phyloP scores from a whole-genome alignment of 257 asterid genomes.

The Solanum chilense region DNA sequence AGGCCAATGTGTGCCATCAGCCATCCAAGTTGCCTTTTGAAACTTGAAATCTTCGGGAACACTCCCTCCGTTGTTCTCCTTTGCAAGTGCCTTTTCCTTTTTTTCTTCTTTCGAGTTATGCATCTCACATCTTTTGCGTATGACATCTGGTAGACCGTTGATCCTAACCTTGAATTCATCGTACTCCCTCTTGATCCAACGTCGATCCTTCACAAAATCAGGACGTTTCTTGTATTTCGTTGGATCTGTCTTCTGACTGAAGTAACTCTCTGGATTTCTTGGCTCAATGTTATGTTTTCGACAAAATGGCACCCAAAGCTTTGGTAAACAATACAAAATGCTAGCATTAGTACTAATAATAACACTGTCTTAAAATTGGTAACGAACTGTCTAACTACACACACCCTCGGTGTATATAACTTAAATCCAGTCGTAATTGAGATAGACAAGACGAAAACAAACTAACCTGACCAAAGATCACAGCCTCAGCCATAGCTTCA shows the following conservation, averaged over 20 bases:
- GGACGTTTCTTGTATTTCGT: constrained; percentile 67
- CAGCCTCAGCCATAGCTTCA: constrained; percentile 99
- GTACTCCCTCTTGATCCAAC: constrained; percentile 97
- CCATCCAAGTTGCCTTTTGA: constrained; percentile 87
- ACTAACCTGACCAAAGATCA: constrained; percentile 71
- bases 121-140: constrained; percentile 55
- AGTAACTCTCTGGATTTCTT: constrained; percentile 92
- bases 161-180: constrained; percentile 94
- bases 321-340: neutral
- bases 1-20: constrained; percentile 98
- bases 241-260: constrained; percentile 70
- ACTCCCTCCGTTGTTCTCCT: constrained; percentile 40
- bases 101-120: constrained; percentile 49
- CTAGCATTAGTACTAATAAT: neutral
- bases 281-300: constrained; percentile 88
- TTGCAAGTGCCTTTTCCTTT: constrained; percentile 34
- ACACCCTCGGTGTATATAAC: neutral
- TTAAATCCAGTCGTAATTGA: neutral
- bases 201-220: constrained; percentile 86
- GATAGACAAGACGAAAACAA: neutral
- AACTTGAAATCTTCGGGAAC: constrained; percentile 31
- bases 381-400: neutral
- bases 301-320: constrained; percentile 97
- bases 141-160: constrained; percentile 74
- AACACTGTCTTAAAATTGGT: neutral